phyloP scores from a whole-genome alignment of 108 stramenopile genomes.

The Craspedostauros australis region DNA sequence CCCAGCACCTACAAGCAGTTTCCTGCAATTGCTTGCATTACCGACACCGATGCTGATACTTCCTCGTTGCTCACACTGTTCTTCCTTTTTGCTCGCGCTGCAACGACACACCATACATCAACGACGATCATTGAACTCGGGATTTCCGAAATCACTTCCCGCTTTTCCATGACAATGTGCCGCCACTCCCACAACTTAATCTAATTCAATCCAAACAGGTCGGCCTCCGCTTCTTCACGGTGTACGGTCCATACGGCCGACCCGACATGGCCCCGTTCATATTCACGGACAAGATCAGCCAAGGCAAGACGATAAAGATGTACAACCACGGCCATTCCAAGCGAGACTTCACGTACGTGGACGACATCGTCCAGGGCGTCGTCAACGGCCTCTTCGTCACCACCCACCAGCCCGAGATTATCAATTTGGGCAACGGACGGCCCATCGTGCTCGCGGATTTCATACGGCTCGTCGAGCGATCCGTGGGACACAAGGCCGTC shows the following conservation, averaged over 20 bases:
- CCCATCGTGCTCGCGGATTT: slow-evolving; percentile 78
- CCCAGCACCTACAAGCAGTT: too few relatives aligned
- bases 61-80: too few relatives aligned
- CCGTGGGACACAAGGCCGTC: slow-evolving; percentile 61
- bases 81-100: too few relatives aligned
- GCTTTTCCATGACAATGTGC: too few relatives aligned
- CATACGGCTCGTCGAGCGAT: slow-evolving; percentile 68
- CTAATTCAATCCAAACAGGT: too few relatives aligned
- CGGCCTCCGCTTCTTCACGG: slow-evolving; percentile 30
- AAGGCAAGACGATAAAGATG: slow-evolving; percentile 85
- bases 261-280: slow-evolving; percentile 98
- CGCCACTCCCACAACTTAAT: too few relatives aligned
- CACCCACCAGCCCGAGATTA: slow-evolving; percentile 25
- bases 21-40: too few relatives aligned
- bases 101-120: too few relatives aligned
- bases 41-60: too few relatives aligned
- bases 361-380: slow-evolving; percentile 86
- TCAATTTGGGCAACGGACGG: slow-evolving; percentile 92
- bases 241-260: slow-evolving; percentile 30
- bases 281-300: slow-evolving; percentile 90
- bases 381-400: slow-evolving; percentile 78
- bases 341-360: slow-evolving; percentile 89
- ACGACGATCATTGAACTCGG: too few relatives aligned
- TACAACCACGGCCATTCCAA: slow-evolving; percentile 90
- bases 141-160: too few relatives aligned